Percentiles rank a stretch among this genome's conserved stretches.
Evolutionary conservation across 2,329 filamentous ascomycete genomes (phyloP).

Genomic region (Podosphaera xanthii): DNA sequence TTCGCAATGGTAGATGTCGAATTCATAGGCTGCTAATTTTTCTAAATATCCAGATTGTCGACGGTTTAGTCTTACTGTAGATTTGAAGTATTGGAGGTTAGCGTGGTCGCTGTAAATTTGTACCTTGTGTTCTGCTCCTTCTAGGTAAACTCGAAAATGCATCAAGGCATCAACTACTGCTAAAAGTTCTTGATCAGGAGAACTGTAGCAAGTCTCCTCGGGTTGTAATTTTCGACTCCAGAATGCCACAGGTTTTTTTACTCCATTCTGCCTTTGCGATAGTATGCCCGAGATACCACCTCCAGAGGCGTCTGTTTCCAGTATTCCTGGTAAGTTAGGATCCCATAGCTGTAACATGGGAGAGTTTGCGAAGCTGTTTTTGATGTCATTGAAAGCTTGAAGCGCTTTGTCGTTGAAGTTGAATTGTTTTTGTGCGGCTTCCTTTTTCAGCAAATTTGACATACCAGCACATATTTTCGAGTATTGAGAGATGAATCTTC

Average conservation of each 20-base stretch:
- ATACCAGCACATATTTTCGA: background rate
- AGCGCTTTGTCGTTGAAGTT: background rate
- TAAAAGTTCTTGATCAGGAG: background rate
- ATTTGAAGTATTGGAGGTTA: background rate
- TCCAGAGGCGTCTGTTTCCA: slow-evolving; percentile 1
- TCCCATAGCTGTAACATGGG: background rate
- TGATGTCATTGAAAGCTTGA: background rate
- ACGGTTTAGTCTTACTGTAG: background rate
- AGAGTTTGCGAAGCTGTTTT: background rate
- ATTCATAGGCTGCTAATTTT: background rate
- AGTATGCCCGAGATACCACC: background rate
- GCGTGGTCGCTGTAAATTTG: background rate
- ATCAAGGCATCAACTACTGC: background rate
- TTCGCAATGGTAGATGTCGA: background rate
- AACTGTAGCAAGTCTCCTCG: background rate
- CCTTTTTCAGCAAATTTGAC: background rate
- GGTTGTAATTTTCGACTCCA: slow-evolving; percentile 1
- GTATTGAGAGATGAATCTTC: background rate
- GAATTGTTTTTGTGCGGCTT: background rate
- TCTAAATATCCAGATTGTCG: background rate
- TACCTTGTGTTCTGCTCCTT: background rate
- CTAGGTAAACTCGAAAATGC: background rate
- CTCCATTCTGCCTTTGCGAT: background rate
- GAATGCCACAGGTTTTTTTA: background rate
- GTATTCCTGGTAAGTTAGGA: slow-evolving; percentile 1